Evolutionary conservation across 2,329 filamentous ascomycete genomes (phyloP), one percentile per base, ranked within the genome.

Genomic region (Colletotrichum acutatum): DNA sequence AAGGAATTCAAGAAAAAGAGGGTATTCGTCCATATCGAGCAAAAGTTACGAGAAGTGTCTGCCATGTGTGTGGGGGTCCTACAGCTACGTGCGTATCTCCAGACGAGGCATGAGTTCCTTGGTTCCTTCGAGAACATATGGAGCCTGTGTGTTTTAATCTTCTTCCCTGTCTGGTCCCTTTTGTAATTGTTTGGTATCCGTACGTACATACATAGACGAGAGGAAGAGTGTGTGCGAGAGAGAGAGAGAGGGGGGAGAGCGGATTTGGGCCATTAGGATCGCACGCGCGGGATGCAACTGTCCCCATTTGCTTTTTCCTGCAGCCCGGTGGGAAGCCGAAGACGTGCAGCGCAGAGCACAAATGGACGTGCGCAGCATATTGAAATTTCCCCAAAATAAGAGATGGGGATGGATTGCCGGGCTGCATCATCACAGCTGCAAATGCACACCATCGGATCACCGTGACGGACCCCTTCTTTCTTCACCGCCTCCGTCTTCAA

Each of bases 281-380:
- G 42, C 19, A 12, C 6, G 30, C 26, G 22, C 30, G n/a, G 57
- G 24, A 14, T 26, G 22, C 19, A n/a, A 34, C 49, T 57, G 14
- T 34, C 66, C 66, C 53, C 9, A 65, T 71, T 73, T 73, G 71
- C 71, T 73, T 73, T 71, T 73, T 57, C 66, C 60, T 71, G 66
- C 71, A 66, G 59, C 19, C 28, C 22, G 46, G 54, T 26, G 28
- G 56, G 19, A 64, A 34, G 26, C 59, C 49, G 66, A 65, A 49
- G 70, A 64, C 62, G 56, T 70, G 34, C 54, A 49, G 54, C 53
- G 34, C n/a, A 32, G 19, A 42, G 53, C 34, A 66, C n/a, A 52
- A 34, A 26, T 46, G 9, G 42, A 42, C 32, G 32, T 24, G 7
- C 24, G 11, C 26, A 62, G 46, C 16, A 49, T 19, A 49, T 49